Evolutionary conservation across 768 basidiomycete genomes (phyloP).

Genomic region (Tephrocybe sp.): DNA sequence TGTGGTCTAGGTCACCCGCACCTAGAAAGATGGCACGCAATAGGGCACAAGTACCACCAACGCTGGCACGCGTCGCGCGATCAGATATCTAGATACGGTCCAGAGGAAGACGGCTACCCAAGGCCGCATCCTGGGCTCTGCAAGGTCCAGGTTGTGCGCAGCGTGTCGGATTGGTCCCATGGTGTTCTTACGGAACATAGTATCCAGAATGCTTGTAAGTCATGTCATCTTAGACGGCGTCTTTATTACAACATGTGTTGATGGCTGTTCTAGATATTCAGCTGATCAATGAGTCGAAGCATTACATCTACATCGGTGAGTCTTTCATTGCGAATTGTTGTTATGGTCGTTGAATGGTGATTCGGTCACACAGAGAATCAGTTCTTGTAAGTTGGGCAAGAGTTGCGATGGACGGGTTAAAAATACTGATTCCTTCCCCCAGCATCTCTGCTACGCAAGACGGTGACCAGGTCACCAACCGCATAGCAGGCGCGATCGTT

Average conservation of each 20-base stretch:
- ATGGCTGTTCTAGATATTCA: conserved; percentile 68
- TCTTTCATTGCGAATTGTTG: too few relatives aligned
- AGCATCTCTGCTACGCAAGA: conserved; percentile 76
- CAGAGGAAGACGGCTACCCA: conserved; percentile 38
- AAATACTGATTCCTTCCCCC: conserved; percentile 11
- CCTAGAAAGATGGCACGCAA: conserved; percentile 54
- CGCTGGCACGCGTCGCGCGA: conserved; percentile 55
- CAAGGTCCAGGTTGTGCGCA: conserved; percentile 80
- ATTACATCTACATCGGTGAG: conserved; percentile 92
- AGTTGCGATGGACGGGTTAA: not conserved
- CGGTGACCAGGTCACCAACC: conserved; percentile 74
- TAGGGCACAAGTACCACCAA: conserved; percentile 63
- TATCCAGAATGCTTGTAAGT: conserved; percentile 91
- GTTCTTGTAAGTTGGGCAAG: conserved; percentile 66
- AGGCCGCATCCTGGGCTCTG: conserved; percentile 50
- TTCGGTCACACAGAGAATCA: conserved; percentile 62
- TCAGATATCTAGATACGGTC: conserved; percentile 13
- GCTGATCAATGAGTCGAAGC: conserved; percentile 80
- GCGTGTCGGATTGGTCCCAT: conserved; percentile 92
- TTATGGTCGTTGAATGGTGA: too few relatives aligned
- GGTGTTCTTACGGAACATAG: conserved; percentile 88
- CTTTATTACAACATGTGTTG: not conserved
- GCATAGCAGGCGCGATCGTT: conserved; percentile 80
- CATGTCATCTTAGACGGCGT: not conserved
- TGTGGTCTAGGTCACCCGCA: conserved; percentile 60